Evolutionary conservation across 768 basidiomycete species (phyloP).

Genomic region (Tulasnella calospora): DNA sequence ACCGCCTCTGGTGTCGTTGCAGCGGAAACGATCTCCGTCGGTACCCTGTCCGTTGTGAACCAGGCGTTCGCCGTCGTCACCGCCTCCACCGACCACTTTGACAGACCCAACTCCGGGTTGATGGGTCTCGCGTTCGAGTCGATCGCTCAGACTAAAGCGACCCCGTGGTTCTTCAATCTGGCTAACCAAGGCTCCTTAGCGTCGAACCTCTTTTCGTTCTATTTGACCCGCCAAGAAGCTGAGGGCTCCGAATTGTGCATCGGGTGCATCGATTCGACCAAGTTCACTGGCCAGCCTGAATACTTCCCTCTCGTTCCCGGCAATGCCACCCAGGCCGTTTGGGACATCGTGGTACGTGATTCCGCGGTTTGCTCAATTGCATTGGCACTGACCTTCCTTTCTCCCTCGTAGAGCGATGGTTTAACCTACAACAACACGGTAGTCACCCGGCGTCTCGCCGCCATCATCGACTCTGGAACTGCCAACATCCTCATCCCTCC

Average conservation of each 20-base stretch:
- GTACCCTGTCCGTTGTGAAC: background rate
- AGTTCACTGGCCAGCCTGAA: background rate
- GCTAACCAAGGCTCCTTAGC: background rate
- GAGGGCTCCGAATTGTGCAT: slow-evolving; percentile 13
- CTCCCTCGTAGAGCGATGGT: background rate
- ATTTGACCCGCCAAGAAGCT: background rate
- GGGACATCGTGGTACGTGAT: background rate
- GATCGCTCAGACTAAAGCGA: background rate
- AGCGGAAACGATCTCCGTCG: slow-evolving; percentile 3
- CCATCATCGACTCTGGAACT: slow-evolving; percentile 37
- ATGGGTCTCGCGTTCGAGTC: background rate
- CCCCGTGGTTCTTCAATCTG: slow-evolving; percentile 1
- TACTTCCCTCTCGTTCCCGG: background rate
- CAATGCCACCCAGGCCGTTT: background rate
- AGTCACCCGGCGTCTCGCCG: background rate
- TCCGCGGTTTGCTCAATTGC: too few species aligned
- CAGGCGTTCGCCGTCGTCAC: slow-evolving; percentile 16
- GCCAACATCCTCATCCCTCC: background rate
- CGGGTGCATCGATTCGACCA: slow-evolving; percentile 18
- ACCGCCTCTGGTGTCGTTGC: background rate
- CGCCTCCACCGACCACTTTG: background rate
- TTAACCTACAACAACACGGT: background rate
- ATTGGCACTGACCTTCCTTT: too few species aligned
- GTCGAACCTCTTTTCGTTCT: slow-evolving; percentile 17
- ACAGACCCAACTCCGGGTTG: background rate